phyloP scores from a whole-genome alignment of 768 basidiomycete species.

The Russula earlei region DNA sequence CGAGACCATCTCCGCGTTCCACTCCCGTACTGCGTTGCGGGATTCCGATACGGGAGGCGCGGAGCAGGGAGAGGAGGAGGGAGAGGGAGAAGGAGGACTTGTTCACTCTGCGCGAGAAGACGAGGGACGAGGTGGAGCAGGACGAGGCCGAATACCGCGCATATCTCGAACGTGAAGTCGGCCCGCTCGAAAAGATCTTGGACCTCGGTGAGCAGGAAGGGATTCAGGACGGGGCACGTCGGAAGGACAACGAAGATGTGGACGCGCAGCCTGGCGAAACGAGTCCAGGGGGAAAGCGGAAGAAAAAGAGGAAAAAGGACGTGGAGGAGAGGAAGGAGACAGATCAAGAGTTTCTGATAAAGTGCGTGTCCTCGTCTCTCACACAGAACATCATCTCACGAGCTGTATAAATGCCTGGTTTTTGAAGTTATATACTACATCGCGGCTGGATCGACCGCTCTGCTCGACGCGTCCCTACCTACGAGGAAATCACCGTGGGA shows the following conservation, averaged over 20 bases:
- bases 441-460: conserved; percentile 93
- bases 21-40: conserved; percentile 30
- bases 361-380: conserved; percentile 42
- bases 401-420: not conserved
- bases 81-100: conserved; percentile 55
- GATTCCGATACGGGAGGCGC: conserved; percentile 27
- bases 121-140: conserved; percentile 59
- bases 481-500: conserved; percentile 62
- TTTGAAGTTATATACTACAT: conserved; percentile 82
- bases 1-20: conserved; percentile 84
- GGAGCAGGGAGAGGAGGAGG: conserved; percentile 40
- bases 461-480: conserved; percentile 68
- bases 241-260: conserved; percentile 22
- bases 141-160: conserved; percentile 83
- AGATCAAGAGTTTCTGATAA: conserved; percentile 84
- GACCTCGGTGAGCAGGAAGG: conserved; percentile 36
- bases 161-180: conserved; percentile 77
- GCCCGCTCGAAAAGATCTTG: conserved; percentile 61
- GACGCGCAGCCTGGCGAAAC: conserved; percentile 24
- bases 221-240: conserved; percentile 22
- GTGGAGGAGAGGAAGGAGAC: conserved; percentile 41
- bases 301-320: conserved; percentile 21
- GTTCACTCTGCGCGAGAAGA: conserved; percentile 66
- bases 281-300: conserved; percentile 29
- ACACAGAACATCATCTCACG: not conserved